phyloP scores from a whole-genome alignment of 306 rosid species.

The Cicer arietinum region DNA sequence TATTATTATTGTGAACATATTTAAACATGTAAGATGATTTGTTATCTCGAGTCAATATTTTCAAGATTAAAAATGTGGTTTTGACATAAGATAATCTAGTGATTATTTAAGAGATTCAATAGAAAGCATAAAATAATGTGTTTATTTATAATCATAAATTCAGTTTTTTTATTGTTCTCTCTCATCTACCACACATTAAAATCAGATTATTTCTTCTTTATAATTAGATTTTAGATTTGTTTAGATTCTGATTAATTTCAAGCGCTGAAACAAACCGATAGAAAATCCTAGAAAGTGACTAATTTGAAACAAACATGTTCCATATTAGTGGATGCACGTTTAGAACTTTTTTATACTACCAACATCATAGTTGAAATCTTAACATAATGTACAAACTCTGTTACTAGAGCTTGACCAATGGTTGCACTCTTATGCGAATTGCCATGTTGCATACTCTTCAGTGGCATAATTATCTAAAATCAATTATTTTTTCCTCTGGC shows the following conservation, averaged over 20 bases:
- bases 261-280: background rate
- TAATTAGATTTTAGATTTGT: background rate
- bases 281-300: constrained; percentile 1
- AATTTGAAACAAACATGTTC: background rate
- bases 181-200: background rate
- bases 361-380: background rate
- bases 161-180: background rate
- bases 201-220: background rate
- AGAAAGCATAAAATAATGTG: background rate
- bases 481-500: background rate
- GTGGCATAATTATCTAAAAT: constrained; percentile 14
- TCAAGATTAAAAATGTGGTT: background rate
- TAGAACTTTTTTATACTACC: background rate
- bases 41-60: background rate
- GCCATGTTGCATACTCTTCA: constrained; percentile 30
- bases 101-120: background rate
- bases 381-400: background rate
- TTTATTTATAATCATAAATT: background rate
- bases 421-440: background rate
- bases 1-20: background rate
- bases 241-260: background rate
- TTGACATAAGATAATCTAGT: background rate
- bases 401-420: constrained; percentile 22
- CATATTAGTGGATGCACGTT: background rate
- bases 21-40: background rate